Evolutionary conservation across 305 asterid genomes (phyloP).

Genomic region (Lippia alba): DNA sequence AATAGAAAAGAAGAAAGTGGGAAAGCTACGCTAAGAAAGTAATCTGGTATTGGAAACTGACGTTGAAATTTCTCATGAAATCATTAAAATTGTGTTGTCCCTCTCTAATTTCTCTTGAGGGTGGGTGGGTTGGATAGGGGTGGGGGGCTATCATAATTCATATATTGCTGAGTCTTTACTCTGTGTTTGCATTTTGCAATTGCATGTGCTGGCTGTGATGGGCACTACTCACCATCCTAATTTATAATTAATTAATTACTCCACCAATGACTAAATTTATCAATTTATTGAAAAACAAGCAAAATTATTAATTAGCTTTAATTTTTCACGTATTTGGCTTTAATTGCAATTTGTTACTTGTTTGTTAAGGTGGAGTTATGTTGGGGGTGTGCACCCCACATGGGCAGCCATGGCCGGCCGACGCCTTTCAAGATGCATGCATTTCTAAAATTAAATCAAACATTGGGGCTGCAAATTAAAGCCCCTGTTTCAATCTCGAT

Average conservation of each 20-base stretch:
- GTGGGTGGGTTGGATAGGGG: background rate
- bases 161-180: conserved; percentile 51
- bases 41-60: conserved; percentile 16
- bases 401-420: conserved; percentile 17
- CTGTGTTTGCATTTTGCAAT: no score
- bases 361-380: conserved; percentile 33
- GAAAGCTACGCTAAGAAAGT: background rate
- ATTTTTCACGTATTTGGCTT: background rate
- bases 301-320: no score
- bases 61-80: conserved; percentile 28
- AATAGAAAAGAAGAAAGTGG: conserved; percentile 18
- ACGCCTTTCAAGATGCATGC: conserved; percentile 4
- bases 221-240: conserved; percentile 43
- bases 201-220: conserved; percentile 49
- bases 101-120: background rate
- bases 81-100: conserved; percentile 34
- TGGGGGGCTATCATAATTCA: background rate
- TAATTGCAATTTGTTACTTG: background rate
- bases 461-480: no score
- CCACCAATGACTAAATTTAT: conserved; percentile 8
- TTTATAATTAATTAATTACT: background rate
- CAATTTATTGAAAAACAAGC: no score
- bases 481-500: no score
- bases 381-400: conserved; percentile 27
- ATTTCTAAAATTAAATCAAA: no score